Base-by-base conservation (phyloP, 2,329 filamentous ascomycete genomes). In the Paraconiothyrium brasiliense region DNA sequence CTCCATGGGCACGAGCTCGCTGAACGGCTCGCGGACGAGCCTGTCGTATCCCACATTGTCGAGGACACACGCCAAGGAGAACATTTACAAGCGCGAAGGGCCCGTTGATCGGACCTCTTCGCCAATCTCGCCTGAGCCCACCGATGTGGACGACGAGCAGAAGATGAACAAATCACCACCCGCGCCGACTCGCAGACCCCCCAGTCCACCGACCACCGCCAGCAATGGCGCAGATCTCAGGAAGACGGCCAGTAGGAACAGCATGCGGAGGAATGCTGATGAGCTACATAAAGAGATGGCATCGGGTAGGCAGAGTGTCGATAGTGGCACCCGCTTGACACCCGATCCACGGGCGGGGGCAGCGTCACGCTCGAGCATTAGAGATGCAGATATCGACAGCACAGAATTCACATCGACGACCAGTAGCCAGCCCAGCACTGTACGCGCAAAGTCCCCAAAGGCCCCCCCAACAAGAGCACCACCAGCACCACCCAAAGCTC, bases 51-150 rank as follows among this genome's bases (percentile, higher is more conserved):
- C 93, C 1, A 85, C 86, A 11, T 93, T 96, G 79, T 95, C 92
- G 80, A 97, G 96, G 80, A 91, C 91, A 13, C 92, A 97, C 78
- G 96, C 93, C 83, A 95, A 93, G 78, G 94, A 97, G 81, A 87
- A 89, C 48, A 87, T 97, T 57, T 85, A 87, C 66, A 89, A 87
- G 73, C 83, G 77, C 55, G 81, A 82, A 39, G 76, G 79, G 16
- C 50, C 71, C 14, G 64, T 70, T 30, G 76, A 74, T 59, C 70
- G 62, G 58, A 30, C 27, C 4, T 30, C 27, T 30, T 30, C 39
- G 39, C 39, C 39, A 7, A 71, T 64, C 71, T 78, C 71, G 70
- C 80, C 82, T 13, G 80, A 82, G 44, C 68, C 79, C 11, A 82
- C 82, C 56, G 81, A 83, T 49, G 61, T 78, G 37, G 77, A 76